Evolutionary conservation across 2,329 filamentous ascomycete genomes (phyloP).

Genomic region (Dactylellina cionopaga): DNA sequence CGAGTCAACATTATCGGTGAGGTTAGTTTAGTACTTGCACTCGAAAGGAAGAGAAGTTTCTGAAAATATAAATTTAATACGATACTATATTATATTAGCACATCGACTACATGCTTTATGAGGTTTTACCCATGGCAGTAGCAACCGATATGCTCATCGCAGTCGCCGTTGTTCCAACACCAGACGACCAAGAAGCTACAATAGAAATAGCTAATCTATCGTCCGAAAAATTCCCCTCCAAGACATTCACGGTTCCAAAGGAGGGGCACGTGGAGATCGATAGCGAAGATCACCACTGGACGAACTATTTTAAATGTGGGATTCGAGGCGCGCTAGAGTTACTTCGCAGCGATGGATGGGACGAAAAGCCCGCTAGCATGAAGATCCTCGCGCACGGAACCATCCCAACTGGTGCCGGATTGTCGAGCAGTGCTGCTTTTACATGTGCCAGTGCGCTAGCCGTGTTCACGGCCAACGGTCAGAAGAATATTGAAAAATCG

Average conservation of each 20-base stretch:
- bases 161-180: slow-evolving; percentile 64
- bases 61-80: not conserved
- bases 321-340: slow-evolving; percentile 82
- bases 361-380: slow-evolving; percentile 78
- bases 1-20: slow-evolving; percentile 98
- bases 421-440: slow-evolving; percentile 94
- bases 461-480: slow-evolving; percentile 85
- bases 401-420: slow-evolving; percentile 88
- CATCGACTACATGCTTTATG: slow-evolving; percentile 97
- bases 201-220: slow-evolving; percentile 85
- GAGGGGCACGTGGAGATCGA: slow-evolving; percentile 79
- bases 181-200: slow-evolving; percentile 68
- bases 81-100: slow-evolving; percentile 65
- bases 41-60: not conserved
- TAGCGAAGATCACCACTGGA: slow-evolving; percentile 87
- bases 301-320: slow-evolving; percentile 97
- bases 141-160: slow-evolving; percentile 90
- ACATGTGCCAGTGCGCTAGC: slow-evolving; percentile 89
- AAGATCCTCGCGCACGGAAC: slow-evolving; percentile 89
- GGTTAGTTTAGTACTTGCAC: slow-evolving; percentile 26
- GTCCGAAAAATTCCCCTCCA: slow-evolving; percentile 76
- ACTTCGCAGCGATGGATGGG: slow-evolving; percentile 72
- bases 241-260: slow-evolving; percentile 76
- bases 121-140: slow-evolving; percentile 94
- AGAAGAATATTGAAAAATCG: slow-evolving; percentile 83